Evolutionary conservation across 2,329 filamentous ascomycete genomes (phyloP), one percentile per base, ranked within the genome.

Genomic region (Aspergillus intermedius): DNA sequence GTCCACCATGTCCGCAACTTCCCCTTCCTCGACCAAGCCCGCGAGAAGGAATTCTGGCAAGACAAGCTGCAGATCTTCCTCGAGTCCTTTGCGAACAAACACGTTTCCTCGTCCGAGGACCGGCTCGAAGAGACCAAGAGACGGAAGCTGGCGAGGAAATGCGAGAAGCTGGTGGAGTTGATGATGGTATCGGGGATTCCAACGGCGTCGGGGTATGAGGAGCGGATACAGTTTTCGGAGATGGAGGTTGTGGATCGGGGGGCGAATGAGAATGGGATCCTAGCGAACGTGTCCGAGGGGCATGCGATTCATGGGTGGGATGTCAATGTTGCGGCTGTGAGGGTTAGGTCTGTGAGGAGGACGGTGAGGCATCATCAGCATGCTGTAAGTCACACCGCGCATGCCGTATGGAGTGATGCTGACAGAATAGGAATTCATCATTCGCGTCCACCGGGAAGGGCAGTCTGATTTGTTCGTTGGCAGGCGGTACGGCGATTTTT

Each of bases 121-220:
- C 83, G 93, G 3, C 74, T 97, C 25, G 93, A 98, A 71, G 90
- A 96, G 70, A 97, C 93, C 8, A 98, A 98, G 75, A 82, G 93
- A 50, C 80, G 84, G 56, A 98, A 98, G 70, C 74, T 98, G 55
- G 91, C 93, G 3, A 77, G 85, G 60, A 98, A 98, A 78, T 89
- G 88, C 43, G 86, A 93, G 68, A 98, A 98, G 74, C 75, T 98
- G 49, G 88, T 98, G 9, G 93, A 98, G 76, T 77, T 98, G 52
- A 98, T 98, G 93, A 96, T 98, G 90, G 93, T 98, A 7, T 97
- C 91, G 6, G 93, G 93, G 34, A 86, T 98, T 49, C 88, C 88
- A 30, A 98, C 93, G 1, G 90, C 93, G 3, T 96, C 91, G 4
- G 93, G 93, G 2, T 98, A 97, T 66, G 93, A 98, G 70, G 93